Evolutionary conservation across 805 yeast species (phyloP).

Genomic region (Kodamaea kaohsiungensis): DNA sequence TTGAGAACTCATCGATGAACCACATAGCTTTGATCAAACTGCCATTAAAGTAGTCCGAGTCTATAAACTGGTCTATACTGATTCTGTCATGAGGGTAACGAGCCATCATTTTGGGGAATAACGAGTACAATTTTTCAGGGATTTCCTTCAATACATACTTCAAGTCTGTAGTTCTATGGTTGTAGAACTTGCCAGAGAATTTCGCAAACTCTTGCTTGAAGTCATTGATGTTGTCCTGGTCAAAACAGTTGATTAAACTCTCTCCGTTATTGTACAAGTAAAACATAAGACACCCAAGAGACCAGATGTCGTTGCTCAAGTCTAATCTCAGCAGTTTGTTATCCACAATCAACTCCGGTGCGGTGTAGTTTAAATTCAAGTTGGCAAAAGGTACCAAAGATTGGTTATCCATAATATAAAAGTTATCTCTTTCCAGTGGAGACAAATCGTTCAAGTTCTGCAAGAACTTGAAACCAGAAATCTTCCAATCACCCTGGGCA

Average conservation of each 20-base stretch:
- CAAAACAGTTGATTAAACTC: conserved; percentile 41
- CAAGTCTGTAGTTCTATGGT: conserved; percentile 34
- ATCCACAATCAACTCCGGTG: conserved; percentile 81
- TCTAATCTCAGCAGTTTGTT: conserved; percentile 48
- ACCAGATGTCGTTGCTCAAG: conserved; percentile 77
- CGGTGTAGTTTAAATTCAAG: conserved; percentile 69
- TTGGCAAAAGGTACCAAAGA: conserved; percentile 79
- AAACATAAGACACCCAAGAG: conserved; percentile 76
- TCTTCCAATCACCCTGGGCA: conserved; percentile 90
- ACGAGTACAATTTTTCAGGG: conserved; percentile 55
- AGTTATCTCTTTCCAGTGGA: conserved; percentile 53
- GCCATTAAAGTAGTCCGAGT: conserved; percentile 76
- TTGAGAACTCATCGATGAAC: conserved; percentile 79
- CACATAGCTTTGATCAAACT: conserved; percentile 78
- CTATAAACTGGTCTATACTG: conserved; percentile 65
- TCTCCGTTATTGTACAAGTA: conserved; percentile 63
- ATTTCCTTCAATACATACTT: conserved; percentile 52
- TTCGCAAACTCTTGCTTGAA: conserved; percentile 56
- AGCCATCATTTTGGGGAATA: conserved; percentile 54
- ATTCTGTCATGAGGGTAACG: conserved; percentile 59
- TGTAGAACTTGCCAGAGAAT: conserved; percentile 47
- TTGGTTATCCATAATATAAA: conserved; percentile 68
- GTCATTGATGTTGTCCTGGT: conserved; percentile 54
- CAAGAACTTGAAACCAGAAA: conserved; percentile 66
- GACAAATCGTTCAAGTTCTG: conserved; percentile 51